Conservation (phyloP, 23 red algal genomes). For the Cyanidiococcus yangmingshanensis region DNA sequence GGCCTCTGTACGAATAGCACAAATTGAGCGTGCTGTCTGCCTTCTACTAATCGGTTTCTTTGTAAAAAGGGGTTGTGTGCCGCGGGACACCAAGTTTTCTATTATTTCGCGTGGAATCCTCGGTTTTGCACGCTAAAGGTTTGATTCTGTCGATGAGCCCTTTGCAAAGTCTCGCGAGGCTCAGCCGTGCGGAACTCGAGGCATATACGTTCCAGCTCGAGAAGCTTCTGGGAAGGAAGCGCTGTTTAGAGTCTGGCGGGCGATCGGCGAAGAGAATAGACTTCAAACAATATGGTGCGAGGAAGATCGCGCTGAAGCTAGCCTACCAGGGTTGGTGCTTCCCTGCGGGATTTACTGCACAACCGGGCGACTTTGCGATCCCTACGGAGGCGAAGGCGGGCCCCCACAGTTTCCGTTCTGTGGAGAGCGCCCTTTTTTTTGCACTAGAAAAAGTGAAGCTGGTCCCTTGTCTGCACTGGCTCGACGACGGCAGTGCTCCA, state of each 20-base stretch:
- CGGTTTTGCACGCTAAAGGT: too few species aligned
- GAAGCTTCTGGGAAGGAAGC: neutral
- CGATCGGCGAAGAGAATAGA: neutral
- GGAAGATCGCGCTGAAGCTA: conserved; percentile 10
- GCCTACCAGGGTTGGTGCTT: conserved; percentile 6
- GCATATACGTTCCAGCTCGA: neutral
- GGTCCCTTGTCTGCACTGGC: neutral
- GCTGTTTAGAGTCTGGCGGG: neutral
- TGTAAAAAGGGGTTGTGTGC: too few species aligned
- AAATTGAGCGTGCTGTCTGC: too few species aligned
- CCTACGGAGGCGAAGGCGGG: neutral
- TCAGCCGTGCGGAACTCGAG: conserved; percentile 10
- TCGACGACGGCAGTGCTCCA: neutral
- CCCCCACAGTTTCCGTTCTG: neutral
- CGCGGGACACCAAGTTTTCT: too few species aligned
- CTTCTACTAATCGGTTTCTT: too few species aligned
- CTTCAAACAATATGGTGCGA: neutral
- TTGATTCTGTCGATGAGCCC: too few species aligned
- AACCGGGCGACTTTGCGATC: neutral
- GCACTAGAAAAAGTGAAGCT: neutral
- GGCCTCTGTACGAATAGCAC: too few species aligned
- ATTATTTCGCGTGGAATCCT: too few species aligned
- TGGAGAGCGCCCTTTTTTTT: conserved; percentile 14
- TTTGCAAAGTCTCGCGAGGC: neutral
- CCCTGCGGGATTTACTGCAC: conserved; percentile 1